Percentiles rank a stretch among this genome's conserved stretches.
Conservation (phyloP, 192 early-diverging fungal species). For the Linderina pennispora region DNA sequence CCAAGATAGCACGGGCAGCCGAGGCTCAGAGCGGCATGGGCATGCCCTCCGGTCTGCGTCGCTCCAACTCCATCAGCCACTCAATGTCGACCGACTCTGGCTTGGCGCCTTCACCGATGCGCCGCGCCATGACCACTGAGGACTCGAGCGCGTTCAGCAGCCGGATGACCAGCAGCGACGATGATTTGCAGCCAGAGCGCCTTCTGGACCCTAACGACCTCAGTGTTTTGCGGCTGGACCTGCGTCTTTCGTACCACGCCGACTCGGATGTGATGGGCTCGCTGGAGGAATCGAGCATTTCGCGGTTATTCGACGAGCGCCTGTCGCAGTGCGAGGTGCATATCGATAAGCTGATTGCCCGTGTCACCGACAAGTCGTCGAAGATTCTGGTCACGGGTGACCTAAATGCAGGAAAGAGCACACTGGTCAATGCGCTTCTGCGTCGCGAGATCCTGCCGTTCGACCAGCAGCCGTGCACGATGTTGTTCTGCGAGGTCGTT, state of each 20-base stretch:
- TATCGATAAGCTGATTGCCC: conserved; percentile 74
- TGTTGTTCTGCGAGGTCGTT: conserved; percentile 92
- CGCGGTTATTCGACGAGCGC: conserved; percentile 64
- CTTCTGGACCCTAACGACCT: conserved; percentile 28
- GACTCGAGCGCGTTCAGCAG: conserved; percentile 6
- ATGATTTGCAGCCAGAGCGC: not conserved
- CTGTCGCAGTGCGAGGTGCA: conserved; percentile 64
- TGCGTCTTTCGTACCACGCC: conserved; percentile 59
- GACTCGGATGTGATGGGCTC: conserved; percentile 57
- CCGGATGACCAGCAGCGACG: conserved; percentile 3
- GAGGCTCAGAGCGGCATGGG: conserved; percentile 1
- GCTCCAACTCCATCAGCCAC: conserved; percentile 25
- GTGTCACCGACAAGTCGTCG: conserved; percentile 85
- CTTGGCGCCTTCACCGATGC: conserved; percentile 9
- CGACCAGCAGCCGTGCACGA: conserved; percentile 98
- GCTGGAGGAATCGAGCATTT: conserved; percentile 64
- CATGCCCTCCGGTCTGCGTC: conserved; percentile 8
- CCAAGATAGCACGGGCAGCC: conserved; percentile 14
- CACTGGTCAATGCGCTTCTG: conserved; percentile 94
- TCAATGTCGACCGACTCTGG: conserved; percentile 4
- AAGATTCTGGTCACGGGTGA: conserved; percentile 97
- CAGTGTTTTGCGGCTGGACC: conserved; percentile 59
- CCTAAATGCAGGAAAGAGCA: conserved; percentile 95
- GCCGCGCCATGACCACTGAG: conserved; percentile 26
- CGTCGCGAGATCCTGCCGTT: conserved; percentile 83